Evolutionary conservation across 2,329 filamentous ascomycete genomes (phyloP).

Genomic region (Aureobasidium subglaciale): DNA sequence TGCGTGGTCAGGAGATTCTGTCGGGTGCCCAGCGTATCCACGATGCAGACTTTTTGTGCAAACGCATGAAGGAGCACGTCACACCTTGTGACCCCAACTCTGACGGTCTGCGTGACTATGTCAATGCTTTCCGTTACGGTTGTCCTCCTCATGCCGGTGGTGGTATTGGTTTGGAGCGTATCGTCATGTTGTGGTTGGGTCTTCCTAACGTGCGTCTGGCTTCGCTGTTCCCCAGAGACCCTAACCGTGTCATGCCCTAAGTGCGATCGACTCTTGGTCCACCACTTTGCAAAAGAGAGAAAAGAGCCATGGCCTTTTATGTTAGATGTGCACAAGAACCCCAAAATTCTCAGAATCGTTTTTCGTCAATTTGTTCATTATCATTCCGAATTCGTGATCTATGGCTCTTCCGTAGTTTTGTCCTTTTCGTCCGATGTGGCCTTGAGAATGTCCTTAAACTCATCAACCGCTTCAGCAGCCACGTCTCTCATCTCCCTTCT

Average conservation of each 20-base stretch:
- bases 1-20: conserved; percentile 64
- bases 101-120: conserved; percentile 56
- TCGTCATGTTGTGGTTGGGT: conserved; percentile 61
- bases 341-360: not conserved
- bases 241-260: conserved; percentile 46
- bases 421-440: not conserved
- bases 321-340: not conserved
- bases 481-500: conserved; percentile 24
- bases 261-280: no score
- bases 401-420: no score
- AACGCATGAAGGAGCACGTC: conserved; percentile 52
- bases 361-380: not conserved
- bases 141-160: conserved; percentile 59
- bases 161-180: conserved; percentile 58
- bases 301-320: not conserved
- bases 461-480: conserved; percentile 20
- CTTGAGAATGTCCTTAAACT: not conserved
- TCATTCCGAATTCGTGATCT: no score
- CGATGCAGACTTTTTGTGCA: conserved; percentile 50
- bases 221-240: conserved; percentile 58
- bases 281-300: not conserved
- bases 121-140: conserved; percentile 57
- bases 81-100: conserved; percentile 49
- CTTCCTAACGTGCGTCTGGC: conserved; percentile 56
- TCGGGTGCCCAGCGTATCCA: conserved; percentile 61